These are phyloP conservation scores for Trypanosoma mega DNA, from an alignment of 208 protist genomes.

Conservation along the genomic window DNA sequence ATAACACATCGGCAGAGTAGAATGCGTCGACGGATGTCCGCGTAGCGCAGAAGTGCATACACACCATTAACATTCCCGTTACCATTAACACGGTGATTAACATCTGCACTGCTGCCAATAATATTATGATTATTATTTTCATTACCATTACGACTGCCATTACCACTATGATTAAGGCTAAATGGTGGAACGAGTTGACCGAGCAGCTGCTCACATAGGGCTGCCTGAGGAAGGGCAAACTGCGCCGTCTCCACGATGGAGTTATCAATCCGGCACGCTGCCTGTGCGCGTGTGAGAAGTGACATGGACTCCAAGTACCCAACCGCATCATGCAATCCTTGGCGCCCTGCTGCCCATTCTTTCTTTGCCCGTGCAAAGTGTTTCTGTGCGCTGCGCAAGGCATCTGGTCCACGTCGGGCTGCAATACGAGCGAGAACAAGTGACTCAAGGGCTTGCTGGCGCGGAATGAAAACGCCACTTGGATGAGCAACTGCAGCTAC, in stretches of 20 bases:
- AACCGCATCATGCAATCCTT: slow-evolving; percentile 59
- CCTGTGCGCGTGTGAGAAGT: slow-evolving; percentile 68
- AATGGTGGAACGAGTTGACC: slow-evolving; percentile 36
- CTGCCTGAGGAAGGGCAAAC: slow-evolving; percentile 70
- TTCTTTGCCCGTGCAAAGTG: slow-evolving; percentile 79
- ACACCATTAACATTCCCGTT: slow-evolving; percentile 2
- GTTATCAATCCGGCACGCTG: slow-evolving; percentile 51
- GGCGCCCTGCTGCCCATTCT: slow-evolving; percentile 50
- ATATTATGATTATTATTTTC: neutral
- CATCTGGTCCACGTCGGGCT: slow-evolving; percentile 56
- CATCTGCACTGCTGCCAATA: neutral
- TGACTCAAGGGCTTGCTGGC: slow-evolving; percentile 68
- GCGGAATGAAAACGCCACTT: slow-evolving; percentile 48
- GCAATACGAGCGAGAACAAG: slow-evolving; percentile 56
- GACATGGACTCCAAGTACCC: slow-evolving; percentile 82
- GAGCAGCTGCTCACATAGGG: slow-evolving; percentile 78
- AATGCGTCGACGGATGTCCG: slow-evolving; percentile 50
- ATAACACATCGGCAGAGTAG: slow-evolving; percentile 53
- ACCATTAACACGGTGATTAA: too few relatives aligned
- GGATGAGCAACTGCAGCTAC: too few relatives aligned
- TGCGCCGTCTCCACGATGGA: slow-evolving; percentile 75
- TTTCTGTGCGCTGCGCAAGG: slow-evolving; percentile 43
- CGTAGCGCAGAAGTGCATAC: slow-evolving; percentile 65
- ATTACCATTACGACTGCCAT: neutral
- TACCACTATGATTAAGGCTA: neutral